These are phyloP conservation scores for Penicillium flavigenum DNA, from an alignment of 495 filamentous ascomycete species.

Conservation along the genomic window DNA sequence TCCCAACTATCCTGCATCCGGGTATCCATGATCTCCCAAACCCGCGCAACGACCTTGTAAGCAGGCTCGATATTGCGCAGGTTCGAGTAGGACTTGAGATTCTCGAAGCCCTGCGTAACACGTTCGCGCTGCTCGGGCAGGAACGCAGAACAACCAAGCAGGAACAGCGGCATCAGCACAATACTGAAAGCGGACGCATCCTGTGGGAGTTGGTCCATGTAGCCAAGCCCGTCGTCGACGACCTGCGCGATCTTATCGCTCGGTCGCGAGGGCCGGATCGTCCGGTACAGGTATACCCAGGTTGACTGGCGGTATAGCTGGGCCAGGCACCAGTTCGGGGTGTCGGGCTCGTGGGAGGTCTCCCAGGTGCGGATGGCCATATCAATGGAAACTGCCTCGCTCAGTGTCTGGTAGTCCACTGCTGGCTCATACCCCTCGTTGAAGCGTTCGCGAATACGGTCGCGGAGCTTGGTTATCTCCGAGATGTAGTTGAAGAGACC, in stretches of 20 bases:
- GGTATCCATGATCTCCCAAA: constrained; percentile 81
- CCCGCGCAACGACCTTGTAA: constrained; percentile 67
- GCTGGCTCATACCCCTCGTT: constrained; percentile 61
- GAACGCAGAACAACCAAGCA: constrained; percentile 87
- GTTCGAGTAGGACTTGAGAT: constrained; percentile 72
- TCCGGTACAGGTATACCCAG: constrained; percentile 87
- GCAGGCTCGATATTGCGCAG: constrained; percentile 80
- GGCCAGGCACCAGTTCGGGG: constrained; percentile 71
- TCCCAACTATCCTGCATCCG: constrained; percentile 80
- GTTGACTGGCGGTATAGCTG: constrained; percentile 87
- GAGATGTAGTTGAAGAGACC: constrained; percentile 80
- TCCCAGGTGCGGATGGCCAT: constrained; percentile 73
- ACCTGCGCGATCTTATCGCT: constrained; percentile 68
- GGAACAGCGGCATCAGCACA: constrained; percentile 82
- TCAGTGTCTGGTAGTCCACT: constrained; percentile 72
- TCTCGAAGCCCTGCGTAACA: constrained; percentile 65
- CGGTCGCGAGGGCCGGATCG: constrained; percentile 71
- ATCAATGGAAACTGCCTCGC: constrained; percentile 76
- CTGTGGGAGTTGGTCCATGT: constrained; percentile 60
- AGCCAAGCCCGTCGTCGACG: constrained; percentile 73
- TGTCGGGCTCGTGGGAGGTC: constrained; percentile 66
- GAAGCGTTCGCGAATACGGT: constrained; percentile 69
- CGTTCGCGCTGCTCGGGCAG: constrained; percentile 63
- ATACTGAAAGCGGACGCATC: constrained; percentile 70
- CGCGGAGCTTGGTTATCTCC: constrained; percentile 74